Conservation (phyloP, 345 rosid genomes). For the Acer yangbiense region DNA sequence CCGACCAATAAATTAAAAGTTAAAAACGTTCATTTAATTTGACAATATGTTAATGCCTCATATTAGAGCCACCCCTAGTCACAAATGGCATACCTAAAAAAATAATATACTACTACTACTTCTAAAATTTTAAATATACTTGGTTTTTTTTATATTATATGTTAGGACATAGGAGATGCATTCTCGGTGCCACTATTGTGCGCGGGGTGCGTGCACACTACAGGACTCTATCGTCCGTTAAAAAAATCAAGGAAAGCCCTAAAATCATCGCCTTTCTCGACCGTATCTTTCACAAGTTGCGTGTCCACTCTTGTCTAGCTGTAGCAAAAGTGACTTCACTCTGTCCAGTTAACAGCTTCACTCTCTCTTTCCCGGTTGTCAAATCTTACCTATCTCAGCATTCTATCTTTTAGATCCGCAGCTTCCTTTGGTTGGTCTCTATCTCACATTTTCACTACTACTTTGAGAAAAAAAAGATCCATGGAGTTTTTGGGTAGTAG, state of each 20-base stretch:
- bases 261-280: neutral
- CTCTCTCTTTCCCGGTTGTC: neutral
- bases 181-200: neutral
- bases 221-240: neutral
- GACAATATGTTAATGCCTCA: no score
- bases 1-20: no score
- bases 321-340: neutral
- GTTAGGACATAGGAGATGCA: no score
- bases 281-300: constrained; percentile 3
- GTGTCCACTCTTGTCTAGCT: neutral
- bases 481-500: constrained; percentile 11
- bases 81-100: no score
- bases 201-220: neutral
- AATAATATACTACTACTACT: no score
- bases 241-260: neutral
- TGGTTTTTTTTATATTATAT: no score
- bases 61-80: no score
- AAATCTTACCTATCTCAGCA: neutral
- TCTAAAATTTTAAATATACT: no score
- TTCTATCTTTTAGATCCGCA: neutral
- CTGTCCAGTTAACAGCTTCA: neutral
- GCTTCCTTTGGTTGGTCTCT: neutral
- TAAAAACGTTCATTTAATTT: no score
- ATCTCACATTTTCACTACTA: constrained; percentile 1
- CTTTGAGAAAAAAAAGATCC: neutral